phyloP scores from a whole-genome alignment of 2,329 filamentous ascomycete genomes.

The Botryotinia narcissicola region DNA sequence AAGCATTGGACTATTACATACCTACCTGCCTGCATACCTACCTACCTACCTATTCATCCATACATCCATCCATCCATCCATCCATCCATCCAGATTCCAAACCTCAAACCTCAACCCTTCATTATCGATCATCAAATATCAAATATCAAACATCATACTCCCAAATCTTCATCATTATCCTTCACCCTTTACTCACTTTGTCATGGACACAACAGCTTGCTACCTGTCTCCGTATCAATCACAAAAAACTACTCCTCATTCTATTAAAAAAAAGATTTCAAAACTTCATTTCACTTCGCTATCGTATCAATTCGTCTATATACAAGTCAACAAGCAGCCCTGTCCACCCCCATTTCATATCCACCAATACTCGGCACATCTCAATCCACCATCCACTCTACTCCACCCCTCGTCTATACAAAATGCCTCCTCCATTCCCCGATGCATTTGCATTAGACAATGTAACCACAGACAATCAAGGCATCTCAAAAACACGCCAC shows the following conservation, averaged over 20 bases:
- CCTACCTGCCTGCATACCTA: too few relatives aligned
- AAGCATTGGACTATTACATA: background rate
- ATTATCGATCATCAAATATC: background rate
- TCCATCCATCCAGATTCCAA: too few relatives aligned
- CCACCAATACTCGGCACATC: too few relatives aligned
- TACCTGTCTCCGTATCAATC: background rate
- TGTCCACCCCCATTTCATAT: background rate
- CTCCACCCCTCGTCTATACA: background rate
- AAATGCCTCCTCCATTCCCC: background rate
- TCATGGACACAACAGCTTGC: background rate
- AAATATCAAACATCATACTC: background rate
- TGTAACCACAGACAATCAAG: background rate
- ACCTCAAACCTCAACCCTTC: too few relatives aligned
- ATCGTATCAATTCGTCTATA: conserved; percentile 6
- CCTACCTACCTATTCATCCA: too few relatives aligned
- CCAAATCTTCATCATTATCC: background rate
- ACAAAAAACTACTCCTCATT: background rate
- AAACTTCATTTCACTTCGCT: conserved; percentile 8
- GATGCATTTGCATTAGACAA: background rate
- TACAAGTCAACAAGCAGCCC: background rate
- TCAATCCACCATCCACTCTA: background rate
- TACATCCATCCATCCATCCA: too few relatives aligned
- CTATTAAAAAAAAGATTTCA: background rate
- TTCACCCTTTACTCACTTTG: background rate
- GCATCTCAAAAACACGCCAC: background rate